Evolutionary conservation across 371 early-diverging fungal species (phyloP).

Genomic region (Gilbertella persicaria): DNA sequence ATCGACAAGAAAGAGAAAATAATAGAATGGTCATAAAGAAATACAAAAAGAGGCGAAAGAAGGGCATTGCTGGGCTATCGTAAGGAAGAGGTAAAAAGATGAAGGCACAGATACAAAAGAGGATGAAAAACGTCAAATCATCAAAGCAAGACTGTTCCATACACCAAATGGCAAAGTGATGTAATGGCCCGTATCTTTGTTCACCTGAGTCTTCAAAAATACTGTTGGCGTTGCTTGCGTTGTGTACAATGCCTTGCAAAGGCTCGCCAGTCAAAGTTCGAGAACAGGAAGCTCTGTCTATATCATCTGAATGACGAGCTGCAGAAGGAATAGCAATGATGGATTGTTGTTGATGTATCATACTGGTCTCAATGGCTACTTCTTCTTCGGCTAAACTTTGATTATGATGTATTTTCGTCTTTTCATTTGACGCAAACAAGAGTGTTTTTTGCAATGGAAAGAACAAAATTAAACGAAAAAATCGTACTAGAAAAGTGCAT

Average conservation of each 20-base stretch:
- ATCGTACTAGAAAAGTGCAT: conserved; percentile 22
- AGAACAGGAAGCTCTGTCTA: background rate
- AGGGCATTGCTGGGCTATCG: conserved; percentile 23
- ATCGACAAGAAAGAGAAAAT: conserved; percentile 14
- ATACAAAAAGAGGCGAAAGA: conserved; percentile 26
- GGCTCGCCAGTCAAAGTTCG: conserved; percentile 1
- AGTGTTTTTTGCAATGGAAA: background rate
- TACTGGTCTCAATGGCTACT: background rate
- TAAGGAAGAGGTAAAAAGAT: conserved; percentile 27
- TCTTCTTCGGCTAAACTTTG: conserved; percentile 14
- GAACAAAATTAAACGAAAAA: background rate
- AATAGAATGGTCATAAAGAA: conserved; percentile 19
- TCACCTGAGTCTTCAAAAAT: background rate
- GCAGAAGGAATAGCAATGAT: background rate
- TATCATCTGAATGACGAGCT: background rate
- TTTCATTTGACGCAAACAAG: background rate
- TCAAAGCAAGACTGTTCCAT: conserved; percentile 25
- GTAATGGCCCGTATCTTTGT: conserved; percentile 19
- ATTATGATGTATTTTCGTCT: conserved; percentile 1
- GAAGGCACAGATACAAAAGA: conserved; percentile 22
- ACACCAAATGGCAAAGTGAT: conserved; percentile 19
- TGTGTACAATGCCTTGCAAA: background rate
- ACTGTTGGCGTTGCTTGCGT: background rate
- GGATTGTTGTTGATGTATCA: background rate
- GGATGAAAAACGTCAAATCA: conserved; percentile 14